Conservation (phyloP, 805 yeast species). For the Wickerhamiella brachini region DNA sequence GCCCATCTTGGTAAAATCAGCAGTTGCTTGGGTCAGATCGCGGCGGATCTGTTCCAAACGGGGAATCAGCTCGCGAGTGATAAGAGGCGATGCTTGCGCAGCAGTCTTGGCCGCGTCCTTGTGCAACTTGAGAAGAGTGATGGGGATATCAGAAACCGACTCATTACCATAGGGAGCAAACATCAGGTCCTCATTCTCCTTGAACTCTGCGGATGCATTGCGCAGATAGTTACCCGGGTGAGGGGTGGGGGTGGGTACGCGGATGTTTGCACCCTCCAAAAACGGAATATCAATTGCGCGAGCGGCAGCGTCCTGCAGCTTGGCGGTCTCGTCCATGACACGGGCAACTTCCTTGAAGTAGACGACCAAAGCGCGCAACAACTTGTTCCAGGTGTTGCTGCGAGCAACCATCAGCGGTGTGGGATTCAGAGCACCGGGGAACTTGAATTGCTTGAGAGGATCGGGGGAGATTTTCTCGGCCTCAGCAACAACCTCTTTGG, state of each 20-base stretch:
- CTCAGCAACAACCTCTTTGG: neutral
- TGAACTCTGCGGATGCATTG: neutral
- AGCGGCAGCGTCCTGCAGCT: constrained; percentile 1
- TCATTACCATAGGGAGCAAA: constrained; percentile 70
- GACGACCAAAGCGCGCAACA: constrained; percentile 58
- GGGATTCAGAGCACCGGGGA: constrained; percentile 57
- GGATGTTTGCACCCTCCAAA: neutral
- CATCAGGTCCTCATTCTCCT: constrained; percentile 5
- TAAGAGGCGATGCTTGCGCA: constrained; percentile 42
- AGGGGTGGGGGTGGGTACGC: neutral
- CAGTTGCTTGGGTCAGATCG: constrained; percentile 71
- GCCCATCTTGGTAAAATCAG: constrained; percentile 73
- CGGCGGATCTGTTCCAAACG: constrained; percentile 54
- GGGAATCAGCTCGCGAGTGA: constrained; percentile 48
- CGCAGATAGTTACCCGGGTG: constrained; percentile 1
- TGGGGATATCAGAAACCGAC: constrained; percentile 73
- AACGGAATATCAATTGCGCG: constrained; percentile 1
- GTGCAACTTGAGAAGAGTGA: constrained; percentile 52
- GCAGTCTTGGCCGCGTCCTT: constrained; percentile 46
- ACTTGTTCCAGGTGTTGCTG: constrained; percentile 72
- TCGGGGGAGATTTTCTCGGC: neutral
- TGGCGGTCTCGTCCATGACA: neutral
- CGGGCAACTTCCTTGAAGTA: constrained; percentile 62
- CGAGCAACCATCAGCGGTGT: constrained; percentile 74
- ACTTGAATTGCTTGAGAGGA: constrained; percentile 4